phyloP scores from a whole-genome alignment of 2,329 filamentous ascomycete species.

The Claviceps arundinis region DNA sequence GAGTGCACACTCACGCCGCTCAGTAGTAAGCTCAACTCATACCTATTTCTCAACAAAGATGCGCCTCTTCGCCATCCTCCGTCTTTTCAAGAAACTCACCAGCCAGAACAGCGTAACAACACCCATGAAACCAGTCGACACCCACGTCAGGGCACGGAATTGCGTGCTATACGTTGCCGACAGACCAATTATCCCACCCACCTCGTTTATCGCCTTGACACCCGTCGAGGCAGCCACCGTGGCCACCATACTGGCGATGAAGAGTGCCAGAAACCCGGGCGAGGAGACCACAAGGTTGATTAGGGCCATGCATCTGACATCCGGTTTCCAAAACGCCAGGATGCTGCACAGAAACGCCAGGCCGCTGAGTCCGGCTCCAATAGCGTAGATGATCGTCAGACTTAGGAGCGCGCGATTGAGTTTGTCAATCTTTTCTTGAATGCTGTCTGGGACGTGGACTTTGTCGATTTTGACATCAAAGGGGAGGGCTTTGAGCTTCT shows the following conservation, averaged over 20 bases:
- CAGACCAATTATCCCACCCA: constrained; percentile 31
- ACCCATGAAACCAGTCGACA: constrained; percentile 31
- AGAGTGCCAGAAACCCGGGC: constrained; percentile 23
- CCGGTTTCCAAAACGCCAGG: constrained; percentile 21
- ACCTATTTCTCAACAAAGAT: background rate
- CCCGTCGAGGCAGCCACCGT: constrained; percentile 28
- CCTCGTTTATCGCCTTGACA: constrained; percentile 27
- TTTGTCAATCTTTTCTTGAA: constrained; percentile 34
- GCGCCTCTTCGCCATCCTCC: constrained; percentile 12
- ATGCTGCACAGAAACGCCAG: constrained; percentile 28
- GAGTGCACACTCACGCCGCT: background rate
- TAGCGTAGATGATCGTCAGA: constrained; percentile 34
- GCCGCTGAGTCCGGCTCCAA: constrained; percentile 28
- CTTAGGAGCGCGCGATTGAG: constrained; percentile 35
- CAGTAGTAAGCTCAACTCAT: background rate
- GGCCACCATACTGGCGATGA: constrained; percentile 29
- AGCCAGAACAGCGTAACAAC: constrained; percentile 28
- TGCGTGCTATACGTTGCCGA: constrained; percentile 27
- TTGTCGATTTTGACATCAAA: constrained; percentile 30
- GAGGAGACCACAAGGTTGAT: constrained; percentile 25
- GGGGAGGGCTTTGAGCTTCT: constrained; percentile 31
- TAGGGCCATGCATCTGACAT: constrained; percentile 14
- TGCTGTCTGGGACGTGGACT: constrained; percentile 29
- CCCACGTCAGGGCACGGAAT: constrained; percentile 34
- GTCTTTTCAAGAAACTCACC: constrained; percentile 18